Evolutionary conservation across 176 grass and related monocot species (phyloP).

Genomic region (Avena atlantica): DNA sequence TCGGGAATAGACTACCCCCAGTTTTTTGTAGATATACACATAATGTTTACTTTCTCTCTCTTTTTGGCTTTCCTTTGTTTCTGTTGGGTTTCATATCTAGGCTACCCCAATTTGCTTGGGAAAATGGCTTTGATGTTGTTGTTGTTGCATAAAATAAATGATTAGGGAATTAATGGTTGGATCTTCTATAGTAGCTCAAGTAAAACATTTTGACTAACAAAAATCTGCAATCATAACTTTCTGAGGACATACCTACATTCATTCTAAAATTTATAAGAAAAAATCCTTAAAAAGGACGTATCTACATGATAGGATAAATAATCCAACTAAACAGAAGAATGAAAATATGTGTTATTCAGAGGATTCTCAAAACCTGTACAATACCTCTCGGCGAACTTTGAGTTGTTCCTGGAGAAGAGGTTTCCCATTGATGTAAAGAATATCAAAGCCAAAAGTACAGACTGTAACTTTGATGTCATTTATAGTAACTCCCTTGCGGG

Average conservation of each 20-base stretch:
- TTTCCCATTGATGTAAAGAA: conserved; percentile 87
- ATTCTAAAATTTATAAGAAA: not conserved
- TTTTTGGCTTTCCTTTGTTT: too few relatives aligned
- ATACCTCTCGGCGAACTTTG: conserved; percentile 92
- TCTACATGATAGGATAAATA: conserved; percentile 15
- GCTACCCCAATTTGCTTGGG: too few relatives aligned
- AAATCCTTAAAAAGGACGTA: not conserved
- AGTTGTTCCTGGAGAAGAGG: conserved; percentile 95
- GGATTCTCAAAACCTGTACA: conserved; percentile 22
- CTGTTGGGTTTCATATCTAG: too few relatives aligned
- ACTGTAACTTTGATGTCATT: conserved; percentile 98
- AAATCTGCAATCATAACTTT: not conserved
- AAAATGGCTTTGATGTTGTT: too few relatives aligned
- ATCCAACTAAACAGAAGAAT: conserved; percentile 18
- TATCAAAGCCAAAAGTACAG: conserved; percentile 97
- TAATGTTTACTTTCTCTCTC: too few relatives aligned
- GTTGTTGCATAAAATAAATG: not conserved
- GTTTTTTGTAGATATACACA: conserved; percentile 22
- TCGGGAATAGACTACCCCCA: not conserved
- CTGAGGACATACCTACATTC: not conserved
- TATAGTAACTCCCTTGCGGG: conserved; percentile 92
- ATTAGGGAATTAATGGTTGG: conserved; percentile 17
- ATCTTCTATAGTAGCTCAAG: not conserved
- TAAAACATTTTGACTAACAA: not conserved
- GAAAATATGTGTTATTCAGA: conserved; percentile 38